phyloP scores from a whole-genome alignment of 805 yeast genomes.

The Naumovozyma baii region DNA sequence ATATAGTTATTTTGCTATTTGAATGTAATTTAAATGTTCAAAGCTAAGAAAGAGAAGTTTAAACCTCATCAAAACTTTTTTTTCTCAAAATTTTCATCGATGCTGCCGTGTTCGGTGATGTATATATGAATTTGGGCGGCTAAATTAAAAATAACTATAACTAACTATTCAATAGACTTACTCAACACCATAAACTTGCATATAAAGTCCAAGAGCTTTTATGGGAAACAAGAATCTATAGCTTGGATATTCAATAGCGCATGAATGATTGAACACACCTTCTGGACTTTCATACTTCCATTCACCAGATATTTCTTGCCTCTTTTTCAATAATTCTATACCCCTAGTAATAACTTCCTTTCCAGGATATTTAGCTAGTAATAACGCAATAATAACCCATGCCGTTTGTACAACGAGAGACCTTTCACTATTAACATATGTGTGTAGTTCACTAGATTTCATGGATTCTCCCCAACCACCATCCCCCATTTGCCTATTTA shows the following conservation, averaged over 20 bases:
- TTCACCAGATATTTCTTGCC: conserved; percentile 71
- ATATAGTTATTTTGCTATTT: too few species aligned
- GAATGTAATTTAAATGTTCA: too few species aligned
- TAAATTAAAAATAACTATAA: too few species aligned
- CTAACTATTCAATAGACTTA: too few species aligned
- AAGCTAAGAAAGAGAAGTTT: too few species aligned
- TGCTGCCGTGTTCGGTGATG: too few species aligned
- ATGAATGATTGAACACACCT: conserved; percentile 91
- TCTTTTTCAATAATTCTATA: conserved; percentile 46
- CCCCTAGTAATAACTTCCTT: conserved; percentile 53
- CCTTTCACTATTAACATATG: conserved; percentile 54
- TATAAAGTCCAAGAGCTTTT: conserved; percentile 80
- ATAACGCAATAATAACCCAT: conserved; percentile 79
- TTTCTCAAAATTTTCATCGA: neutral
- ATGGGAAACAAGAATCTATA: conserved; percentile 83
- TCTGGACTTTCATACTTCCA: conserved; percentile 80
- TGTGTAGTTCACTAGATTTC: conserved; percentile 75
- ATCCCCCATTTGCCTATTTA: conserved; percentile 63
- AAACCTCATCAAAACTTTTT: neutral
- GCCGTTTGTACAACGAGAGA: conserved; percentile 83
- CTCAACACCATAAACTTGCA: conserved; percentile 6
- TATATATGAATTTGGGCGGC: too few species aligned
- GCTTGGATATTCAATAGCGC: conserved; percentile 93
- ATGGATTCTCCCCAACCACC: conserved; percentile 98
- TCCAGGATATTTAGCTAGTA: conserved; percentile 76